Evolutionary conservation across 139 green algal genomes (phyloP), one percentile per base, ranked within the genome.

Genomic region (Axilococcus clingmanii): DNA sequence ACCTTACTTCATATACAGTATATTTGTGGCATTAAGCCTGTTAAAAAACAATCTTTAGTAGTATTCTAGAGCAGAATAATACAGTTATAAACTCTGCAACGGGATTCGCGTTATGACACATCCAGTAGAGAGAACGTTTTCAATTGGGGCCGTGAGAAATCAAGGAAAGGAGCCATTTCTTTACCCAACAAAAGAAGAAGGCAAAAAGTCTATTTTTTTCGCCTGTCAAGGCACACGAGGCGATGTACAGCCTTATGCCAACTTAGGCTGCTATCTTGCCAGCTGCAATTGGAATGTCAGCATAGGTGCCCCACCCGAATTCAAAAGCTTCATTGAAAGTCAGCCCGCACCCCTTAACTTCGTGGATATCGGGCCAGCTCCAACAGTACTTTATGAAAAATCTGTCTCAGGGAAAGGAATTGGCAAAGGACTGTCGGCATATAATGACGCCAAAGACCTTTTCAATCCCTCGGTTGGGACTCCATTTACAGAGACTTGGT

Each of bases 141-240:
- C n/a, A n/a, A n/a, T n/a, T n/a, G n/a, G n/a, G n/a, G n/a, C n/a
- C n/a, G n/a, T n/a, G n/a, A n/a, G n/a, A n/a, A n/a, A n/a, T n/a
- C n/a, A n/a, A n/a, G n/a, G n/a, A n/a, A n/a, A n/a, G n/a, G n/a
- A n/a, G n/a, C n/a, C n/a, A n/a, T n/a, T n/a, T n/a, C n/a, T n/a
- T n/a, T n/a, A n/a, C n/a, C n/a, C n/a, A n/a, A n/a, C n/a, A n/a
- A n/a, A n/a, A n/a, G n/a, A n/a, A n/a, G n/a, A n/a, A n/a, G n/a
- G n/a, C n/a, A n/a, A n/a, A n/a, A 38, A 38, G 12, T 38, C 33
- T 9, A 49, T 49, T 49, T 49, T 49, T 32, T 23, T 49, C 12
- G 12, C 41, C 41, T 49, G 41, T 32, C 41, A 49, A 32, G 41
- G 41, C 12, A 49, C 41, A 9, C 41, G 41, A 9, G 41, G 41